phyloP scores from a whole-genome alignment of 345 rosid genomes.

The Nasturtium officinale region DNA sequence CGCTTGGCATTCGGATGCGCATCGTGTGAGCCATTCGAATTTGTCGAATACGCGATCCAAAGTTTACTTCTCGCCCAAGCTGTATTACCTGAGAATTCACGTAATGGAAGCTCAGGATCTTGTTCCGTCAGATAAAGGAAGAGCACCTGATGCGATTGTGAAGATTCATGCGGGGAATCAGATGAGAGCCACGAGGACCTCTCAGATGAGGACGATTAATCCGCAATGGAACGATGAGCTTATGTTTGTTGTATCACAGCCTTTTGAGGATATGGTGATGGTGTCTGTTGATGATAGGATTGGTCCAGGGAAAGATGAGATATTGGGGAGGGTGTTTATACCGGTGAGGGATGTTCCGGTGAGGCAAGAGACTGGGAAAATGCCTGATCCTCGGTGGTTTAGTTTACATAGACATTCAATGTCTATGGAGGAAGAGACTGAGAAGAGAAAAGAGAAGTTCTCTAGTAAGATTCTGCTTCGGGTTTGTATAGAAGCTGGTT shows the following conservation, averaged over 20 bases:
- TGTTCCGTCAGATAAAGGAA: slow-evolving; percentile 63
- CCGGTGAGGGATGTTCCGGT: slow-evolving; percentile 54
- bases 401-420: slow-evolving; percentile 59
- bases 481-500: slow-evolving; percentile 79
- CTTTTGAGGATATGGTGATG: slow-evolving; percentile 75
- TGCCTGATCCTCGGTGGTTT: slow-evolving; percentile 74
- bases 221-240: slow-evolving; percentile 86
- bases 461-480: slow-evolving; percentile 75
- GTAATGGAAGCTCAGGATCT: slow-evolving; percentile 89
- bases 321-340: slow-evolving; percentile 59
- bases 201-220: slow-evolving; percentile 54
- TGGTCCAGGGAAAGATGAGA: slow-evolving; percentile 76
- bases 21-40: slow-evolving; percentile 66
- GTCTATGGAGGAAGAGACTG: slow-evolving; percentile 55
- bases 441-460: slow-evolving; percentile 81
- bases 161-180: slow-evolving; percentile 70
- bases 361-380: slow-evolving; percentile 57
- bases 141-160: slow-evolving; percentile 64
- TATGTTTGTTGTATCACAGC: slow-evolving; percentile 93
- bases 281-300: slow-evolving; percentile 74
- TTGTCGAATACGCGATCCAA: slow-evolving; percentile 76
- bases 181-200: slow-evolving; percentile 54
- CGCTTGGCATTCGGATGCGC: slow-evolving; percentile 99
- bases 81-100: slow-evolving; percentile 77
- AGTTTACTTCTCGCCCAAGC: slow-evolving; percentile 91